Evolutionary conservation across 75 land plant species (phyloP), one percentile per base, ranked within the genome.

Genomic region (Pseudotsuga menziesii): DNA sequence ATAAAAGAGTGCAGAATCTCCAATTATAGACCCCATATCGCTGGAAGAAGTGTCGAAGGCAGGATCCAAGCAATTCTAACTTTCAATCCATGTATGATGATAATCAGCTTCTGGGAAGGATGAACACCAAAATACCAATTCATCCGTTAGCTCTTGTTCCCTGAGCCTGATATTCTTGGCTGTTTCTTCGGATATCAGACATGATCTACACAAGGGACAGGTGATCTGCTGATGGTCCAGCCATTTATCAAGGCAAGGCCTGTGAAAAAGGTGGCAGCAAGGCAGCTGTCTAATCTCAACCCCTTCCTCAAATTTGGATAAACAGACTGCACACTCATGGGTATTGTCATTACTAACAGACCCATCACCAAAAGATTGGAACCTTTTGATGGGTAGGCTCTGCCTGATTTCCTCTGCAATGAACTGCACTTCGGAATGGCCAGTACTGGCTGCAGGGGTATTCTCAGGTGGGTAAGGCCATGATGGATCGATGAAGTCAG

Each of bases 241-340:
- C 96, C 96, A 93, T 79, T 82, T 91, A 76, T 89, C 89, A 29
- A 93, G 57, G 81, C 96, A 93, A 19, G 44, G 82, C 76, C 76
- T 89, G 74, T 93, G 96, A 76, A 91, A 93, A 27, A 91, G 36
- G 76, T 93, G 96, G 70, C 93, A 87, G 75, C 92, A 88, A 5
- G 85, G 74, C 22, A 91, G 81, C 72, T 76, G 71, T 70, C 83
- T 78, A 2, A 89, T 77, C 82, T 79, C 88, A 19, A 85, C 80
- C 14, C 84, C 86, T 3, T 82, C 82, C n/a, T 85, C 86, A 79
- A 93, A 93, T 27, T 82, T 82, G 25, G 78, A 73, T 52, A 93
- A 71, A 77, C 96, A 93, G 9, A 93, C 91, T 23, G 90, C 62
- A 78, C 96, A 93, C 57, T 93, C 91, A 74, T 20, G 29, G n/a